Percentiles rank a stretch among this genome's conserved stretches.
These are phyloP conservation scores for Jacaranda mimosifolia DNA, from an alignment of 257 asterid genomes.

Conservation along the genomic window DNA sequence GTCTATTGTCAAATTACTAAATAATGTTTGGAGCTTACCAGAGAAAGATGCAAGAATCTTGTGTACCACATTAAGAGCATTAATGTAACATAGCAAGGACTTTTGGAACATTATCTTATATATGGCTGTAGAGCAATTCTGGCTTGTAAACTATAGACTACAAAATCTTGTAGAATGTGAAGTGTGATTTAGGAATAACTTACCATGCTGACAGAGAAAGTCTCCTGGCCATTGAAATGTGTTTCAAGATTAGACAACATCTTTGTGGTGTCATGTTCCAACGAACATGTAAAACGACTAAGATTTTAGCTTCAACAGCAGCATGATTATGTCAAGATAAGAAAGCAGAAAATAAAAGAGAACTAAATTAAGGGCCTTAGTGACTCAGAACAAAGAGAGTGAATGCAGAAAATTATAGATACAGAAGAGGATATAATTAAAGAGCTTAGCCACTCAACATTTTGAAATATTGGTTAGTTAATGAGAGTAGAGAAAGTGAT, in stretches of 20 bases:
- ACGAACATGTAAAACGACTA: not conserved
- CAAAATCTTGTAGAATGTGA: not conserved
- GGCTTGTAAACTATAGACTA: no score
- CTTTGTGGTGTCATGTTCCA: slow-evolving; percentile 29
- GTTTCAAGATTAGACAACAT: slow-evolving; percentile 60
- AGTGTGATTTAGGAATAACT: not conserved
- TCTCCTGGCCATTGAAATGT: slow-evolving; percentile 69
- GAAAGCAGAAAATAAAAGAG: not conserved
- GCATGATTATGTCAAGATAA: slow-evolving; percentile 3
- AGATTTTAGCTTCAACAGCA: not conserved
- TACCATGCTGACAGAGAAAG: slow-evolving; percentile 63
- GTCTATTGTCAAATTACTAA: slow-evolving; percentile 38
- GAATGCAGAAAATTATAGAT: not conserved
- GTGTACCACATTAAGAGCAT: slow-evolving; percentile 42
- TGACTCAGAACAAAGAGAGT: not conserved
- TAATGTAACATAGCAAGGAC: no score
- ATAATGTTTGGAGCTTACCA: slow-evolving; percentile 51
- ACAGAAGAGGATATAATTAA: not conserved
- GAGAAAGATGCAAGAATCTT: slow-evolving; percentile 47
- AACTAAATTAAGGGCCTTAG: no score
- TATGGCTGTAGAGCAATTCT: no score
- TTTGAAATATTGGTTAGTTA: slow-evolving; percentile 28
- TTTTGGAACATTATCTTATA: no score
- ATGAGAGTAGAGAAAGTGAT: slow-evolving; percentile 37
- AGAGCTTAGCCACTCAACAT: slow-evolving; percentile 5